These are phyloP conservation scores for Rhizophagus prolifer DNA, from an alignment of 192 early-diverging fungal species.

Conservation along the genomic window DNA sequence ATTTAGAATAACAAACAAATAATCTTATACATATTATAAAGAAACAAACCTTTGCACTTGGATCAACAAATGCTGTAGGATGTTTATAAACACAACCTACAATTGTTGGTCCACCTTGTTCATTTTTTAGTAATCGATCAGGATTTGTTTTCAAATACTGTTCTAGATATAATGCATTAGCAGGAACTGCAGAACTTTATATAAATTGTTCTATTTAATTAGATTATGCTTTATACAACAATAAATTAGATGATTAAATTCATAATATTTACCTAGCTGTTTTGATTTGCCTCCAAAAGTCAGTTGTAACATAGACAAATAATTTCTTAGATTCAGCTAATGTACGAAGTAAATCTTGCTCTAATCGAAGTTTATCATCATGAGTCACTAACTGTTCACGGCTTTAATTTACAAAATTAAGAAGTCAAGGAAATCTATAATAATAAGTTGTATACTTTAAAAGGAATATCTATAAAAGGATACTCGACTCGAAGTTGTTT, in stretches of 20 bases:
- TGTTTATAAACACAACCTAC: conserved; percentile 94
- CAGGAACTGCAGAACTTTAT: conserved; percentile 82
- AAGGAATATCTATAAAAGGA: background rate
- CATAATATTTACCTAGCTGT: conserved; percentile 64
- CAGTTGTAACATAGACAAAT: conserved; percentile 79
- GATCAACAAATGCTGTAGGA: conserved; percentile 89
- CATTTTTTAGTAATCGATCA: conserved; percentile 61
- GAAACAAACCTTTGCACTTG: conserved; percentile 69
- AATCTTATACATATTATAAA: background rate
- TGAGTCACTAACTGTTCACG: conserved; percentile 35
- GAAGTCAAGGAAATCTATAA: background rate
- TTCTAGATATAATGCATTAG: conserved; percentile 91
- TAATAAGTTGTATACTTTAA: background rate
- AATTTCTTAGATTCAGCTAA: conserved; percentile 84
- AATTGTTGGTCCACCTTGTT: conserved; percentile 66
- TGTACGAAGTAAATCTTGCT: conserved; percentile 88
- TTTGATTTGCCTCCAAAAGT: conserved; percentile 98
- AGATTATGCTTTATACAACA: background rate
- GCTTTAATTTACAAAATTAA: conserved; percentile 31
- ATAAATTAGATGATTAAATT: background rate
- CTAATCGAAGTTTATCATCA: conserved; percentile 77
- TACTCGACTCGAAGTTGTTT: conserved; percentile 38
- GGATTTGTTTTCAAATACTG: conserved; percentile 64
- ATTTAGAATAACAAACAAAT: background rate
- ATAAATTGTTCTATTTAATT: background rate